Conservation (phyloP, 495 filamentous ascomycete genomes). For the Penicillium canariense region DNA sequence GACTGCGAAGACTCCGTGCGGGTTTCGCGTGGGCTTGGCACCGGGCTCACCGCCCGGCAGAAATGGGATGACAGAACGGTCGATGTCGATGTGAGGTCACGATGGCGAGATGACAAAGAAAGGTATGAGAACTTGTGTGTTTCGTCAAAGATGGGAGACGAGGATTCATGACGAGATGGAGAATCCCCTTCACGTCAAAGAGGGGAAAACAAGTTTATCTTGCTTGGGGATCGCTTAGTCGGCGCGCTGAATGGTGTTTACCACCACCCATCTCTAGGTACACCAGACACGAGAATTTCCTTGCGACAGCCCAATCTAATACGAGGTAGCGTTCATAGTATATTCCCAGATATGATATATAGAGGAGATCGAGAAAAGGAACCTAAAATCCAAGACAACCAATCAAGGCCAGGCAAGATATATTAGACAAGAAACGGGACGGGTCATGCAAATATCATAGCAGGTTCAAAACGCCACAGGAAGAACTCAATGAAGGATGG, state of each 20-base stretch:
- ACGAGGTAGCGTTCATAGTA: constrained; percentile 4
- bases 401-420: constrained; percentile 2
- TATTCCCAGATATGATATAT: constrained; percentile 1
- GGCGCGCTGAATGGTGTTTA: too few relatives aligned
- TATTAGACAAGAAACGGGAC: constrained; percentile 8
- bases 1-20: constrained; percentile 27
- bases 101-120: too few relatives aligned
- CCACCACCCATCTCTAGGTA: not conserved
- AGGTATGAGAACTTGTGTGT: too few relatives aligned
- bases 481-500: constrained; percentile 10
- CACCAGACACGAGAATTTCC: not conserved
- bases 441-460: constrained; percentile 18
- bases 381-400: not conserved
- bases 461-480: constrained; percentile 15
- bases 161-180: not conserved
- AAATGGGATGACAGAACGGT: constrained; percentile 11
- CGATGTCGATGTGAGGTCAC: too few relatives aligned
- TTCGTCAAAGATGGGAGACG: not conserved
- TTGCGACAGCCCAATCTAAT: not conserved
- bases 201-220: not conserved
- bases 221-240: not conserved
- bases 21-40: constrained; percentile 32
- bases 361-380: not conserved
- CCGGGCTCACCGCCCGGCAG: constrained; percentile 26
- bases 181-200: not conserved